These are phyloP conservation scores for Verticillium alfalfae DNA, from an alignment of 2,329 filamentous ascomycete species.

Conservation along the genomic window DNA sequence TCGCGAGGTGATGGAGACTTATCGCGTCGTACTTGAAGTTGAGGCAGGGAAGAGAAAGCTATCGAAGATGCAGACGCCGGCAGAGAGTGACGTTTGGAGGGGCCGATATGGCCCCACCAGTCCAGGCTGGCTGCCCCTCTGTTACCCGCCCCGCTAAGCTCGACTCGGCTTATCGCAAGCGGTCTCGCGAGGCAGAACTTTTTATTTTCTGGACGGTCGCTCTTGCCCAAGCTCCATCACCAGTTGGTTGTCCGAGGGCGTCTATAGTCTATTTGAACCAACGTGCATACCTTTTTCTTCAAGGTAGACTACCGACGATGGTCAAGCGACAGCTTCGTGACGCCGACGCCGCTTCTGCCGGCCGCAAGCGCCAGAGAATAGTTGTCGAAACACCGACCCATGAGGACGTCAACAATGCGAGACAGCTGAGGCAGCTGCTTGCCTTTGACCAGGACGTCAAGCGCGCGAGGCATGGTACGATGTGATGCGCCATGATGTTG, in stretches of 20 bases:
- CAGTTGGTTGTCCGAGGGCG: not conserved
- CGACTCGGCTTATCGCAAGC: not conserved
- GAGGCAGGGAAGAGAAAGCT: not conserved
- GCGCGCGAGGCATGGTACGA: slow-evolving; percentile 59
- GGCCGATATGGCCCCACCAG: not conserved
- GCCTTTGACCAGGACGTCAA: slow-evolving; percentile 65
- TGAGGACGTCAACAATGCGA: slow-evolving; percentile 56
- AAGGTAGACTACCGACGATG: slow-evolving; percentile 23
- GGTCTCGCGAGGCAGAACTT: slow-evolving; percentile 11
- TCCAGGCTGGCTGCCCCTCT: not conserved
- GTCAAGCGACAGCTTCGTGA: slow-evolving; percentile 36
- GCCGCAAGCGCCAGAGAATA: slow-evolving; percentile 51
- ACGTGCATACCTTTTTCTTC: not conserved
- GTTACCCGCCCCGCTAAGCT: slow-evolving; percentile 6
- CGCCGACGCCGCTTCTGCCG: slow-evolving; percentile 31
- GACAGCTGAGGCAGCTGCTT: slow-evolving; percentile 64
- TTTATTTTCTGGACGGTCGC: slow-evolving; percentile 8
- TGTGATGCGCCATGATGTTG: not conserved
- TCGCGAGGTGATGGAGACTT: not conserved
- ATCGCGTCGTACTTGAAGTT: not conserved
- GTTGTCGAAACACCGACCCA: slow-evolving; percentile 51
- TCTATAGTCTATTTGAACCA: not conserved
- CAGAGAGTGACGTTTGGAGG: slow-evolving; percentile 1
- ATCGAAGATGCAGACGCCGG: not conserved
- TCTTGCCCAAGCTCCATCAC: not conserved